Evolutionary conservation across 192 early-diverging fungal genomes (phyloP).

Genomic region (Umbelopsis isabellina): DNA sequence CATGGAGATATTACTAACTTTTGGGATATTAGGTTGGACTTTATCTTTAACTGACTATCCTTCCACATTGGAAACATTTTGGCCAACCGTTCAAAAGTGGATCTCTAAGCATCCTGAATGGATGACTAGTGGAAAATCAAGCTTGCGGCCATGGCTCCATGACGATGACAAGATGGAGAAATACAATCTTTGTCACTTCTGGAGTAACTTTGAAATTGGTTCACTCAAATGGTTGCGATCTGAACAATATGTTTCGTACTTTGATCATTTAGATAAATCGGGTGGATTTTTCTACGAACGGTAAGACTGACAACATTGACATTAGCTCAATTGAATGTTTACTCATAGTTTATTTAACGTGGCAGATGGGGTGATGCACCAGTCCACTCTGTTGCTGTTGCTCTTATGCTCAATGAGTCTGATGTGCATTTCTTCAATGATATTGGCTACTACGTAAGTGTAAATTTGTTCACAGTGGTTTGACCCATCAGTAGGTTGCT

Average conservation of each 20-base stretch:
- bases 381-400: slow-evolving; percentile 64
- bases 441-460: slow-evolving; percentile 56
- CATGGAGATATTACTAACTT: background rate
- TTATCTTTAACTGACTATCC: slow-evolving; percentile 72
- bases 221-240: slow-evolving; percentile 57
- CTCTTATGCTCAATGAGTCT: slow-evolving; percentile 51
- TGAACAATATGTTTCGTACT: slow-evolving; percentile 57
- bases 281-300: slow-evolving; percentile 79
- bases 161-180: slow-evolving; percentile 45
- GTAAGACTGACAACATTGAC: slow-evolving; percentile 31
- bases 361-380: slow-evolving; percentile 66
- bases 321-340: background rate
- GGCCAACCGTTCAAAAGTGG: slow-evolving; percentile 60
- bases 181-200: slow-evolving; percentile 75
- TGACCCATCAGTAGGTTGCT: background rate
- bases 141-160: slow-evolving; percentile 32
- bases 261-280: slow-evolving; percentile 58
- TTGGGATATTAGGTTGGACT: slow-evolving; percentile 55
- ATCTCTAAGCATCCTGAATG: slow-evolving; percentile 46
- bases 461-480: slow-evolving; percentile 28
- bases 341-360: slow-evolving; percentile 23
- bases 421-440: slow-evolving; percentile 72
- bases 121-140: slow-evolving; percentile 31
- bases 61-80: slow-evolving; percentile 73
- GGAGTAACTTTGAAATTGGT: slow-evolving; percentile 87